These are phyloP conservation scores for Boeremia lycopersici DNA, from an alignment of 2,329 filamentous ascomycete genomes.

Conservation along the genomic window DNA sequence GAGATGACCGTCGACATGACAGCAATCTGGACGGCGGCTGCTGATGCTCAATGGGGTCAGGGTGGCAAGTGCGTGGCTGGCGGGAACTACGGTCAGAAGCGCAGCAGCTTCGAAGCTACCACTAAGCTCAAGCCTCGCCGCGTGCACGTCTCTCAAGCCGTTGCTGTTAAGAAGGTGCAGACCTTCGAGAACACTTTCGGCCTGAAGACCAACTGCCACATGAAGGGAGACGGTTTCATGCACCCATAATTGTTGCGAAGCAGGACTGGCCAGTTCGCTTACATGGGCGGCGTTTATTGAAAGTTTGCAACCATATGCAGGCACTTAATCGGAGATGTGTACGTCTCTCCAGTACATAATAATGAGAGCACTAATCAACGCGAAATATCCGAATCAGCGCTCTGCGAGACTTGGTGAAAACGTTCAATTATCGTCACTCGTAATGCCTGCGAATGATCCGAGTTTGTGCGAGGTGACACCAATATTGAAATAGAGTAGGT, in stretches of 20 bases:
- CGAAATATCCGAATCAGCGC: slow-evolving; percentile 1
- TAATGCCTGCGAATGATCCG: neutral
- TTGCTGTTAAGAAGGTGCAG: slow-evolving; percentile 27
- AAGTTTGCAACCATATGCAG: slow-evolving; percentile 7
- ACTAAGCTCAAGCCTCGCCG: slow-evolving; percentile 31
- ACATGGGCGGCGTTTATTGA: slow-evolving; percentile 11
- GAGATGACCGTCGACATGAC: slow-evolving; percentile 50
- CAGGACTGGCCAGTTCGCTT: neutral
- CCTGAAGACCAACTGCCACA: slow-evolving; percentile 37
- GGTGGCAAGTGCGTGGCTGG: slow-evolving; percentile 40
- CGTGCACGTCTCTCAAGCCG: slow-evolving; percentile 21
- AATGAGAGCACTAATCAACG: slow-evolving; percentile 1
- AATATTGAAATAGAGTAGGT: neutral
- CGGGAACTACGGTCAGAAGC: slow-evolving; percentile 29
- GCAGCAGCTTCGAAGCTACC: slow-evolving; percentile 26
- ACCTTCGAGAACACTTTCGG: slow-evolving; percentile 36
- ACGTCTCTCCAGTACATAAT: slow-evolving; percentile 7
- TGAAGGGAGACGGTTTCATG: slow-evolving; percentile 44
- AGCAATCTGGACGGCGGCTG: slow-evolving; percentile 47
- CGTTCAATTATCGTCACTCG: neutral
- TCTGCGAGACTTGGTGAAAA: neutral
- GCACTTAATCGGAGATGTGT: slow-evolving; percentile 2
- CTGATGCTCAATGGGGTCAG: slow-evolving; percentile 44
- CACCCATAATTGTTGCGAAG: slow-evolving; percentile 28
- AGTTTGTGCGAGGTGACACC: neutral